phyloP scores from a whole-genome alignment of 257 asterid species.

The Ligustrum vulgare region DNA sequence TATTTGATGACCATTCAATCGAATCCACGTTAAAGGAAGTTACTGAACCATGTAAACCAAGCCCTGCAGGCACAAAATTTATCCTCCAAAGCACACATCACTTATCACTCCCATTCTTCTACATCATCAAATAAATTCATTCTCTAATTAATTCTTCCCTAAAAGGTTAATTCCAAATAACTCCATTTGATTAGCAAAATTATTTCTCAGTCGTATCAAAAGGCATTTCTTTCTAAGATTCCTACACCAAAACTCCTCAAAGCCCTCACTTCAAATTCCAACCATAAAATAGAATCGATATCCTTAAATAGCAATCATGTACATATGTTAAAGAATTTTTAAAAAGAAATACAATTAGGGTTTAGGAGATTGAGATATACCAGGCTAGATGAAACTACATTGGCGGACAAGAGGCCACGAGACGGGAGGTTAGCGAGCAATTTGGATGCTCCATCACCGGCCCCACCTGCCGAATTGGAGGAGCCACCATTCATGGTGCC shows the following conservation, averaged over 20 bases:
- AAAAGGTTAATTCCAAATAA: not conserved
- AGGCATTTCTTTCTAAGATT: not conserved
- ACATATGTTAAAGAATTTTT: not conserved
- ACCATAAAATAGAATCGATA: not conserved
- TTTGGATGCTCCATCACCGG: conserved; percentile 43
- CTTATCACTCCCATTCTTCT: not conserved
- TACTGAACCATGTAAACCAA: not conserved
- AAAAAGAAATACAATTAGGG: conserved; percentile 10
- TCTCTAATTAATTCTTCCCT: not conserved
- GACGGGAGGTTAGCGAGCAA: conserved; percentile 62
- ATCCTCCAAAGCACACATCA: not conserved
- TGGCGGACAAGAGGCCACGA: conserved; percentile 68
- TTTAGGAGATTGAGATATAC: conserved; percentile 29
- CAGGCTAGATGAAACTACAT: conserved; percentile 54
- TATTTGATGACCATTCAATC: not conserved
- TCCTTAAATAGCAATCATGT: not conserved
- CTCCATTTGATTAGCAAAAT: not conserved
- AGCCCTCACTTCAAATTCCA: not conserved
- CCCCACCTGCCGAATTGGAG: conserved; percentile 26
- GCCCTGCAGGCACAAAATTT: not conserved
- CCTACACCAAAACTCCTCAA: conserved; percentile 5
- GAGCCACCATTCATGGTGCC: conserved; percentile 39
- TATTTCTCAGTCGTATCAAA: not conserved
- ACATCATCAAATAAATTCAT: not conserved
- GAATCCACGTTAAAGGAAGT: not conserved